A percentile compares a stretch with the other conserved stretches of the same genome.
Conservation (phyloP, 202 grass and related monocot species). For the Schoenoplectus triqueter region DNA sequence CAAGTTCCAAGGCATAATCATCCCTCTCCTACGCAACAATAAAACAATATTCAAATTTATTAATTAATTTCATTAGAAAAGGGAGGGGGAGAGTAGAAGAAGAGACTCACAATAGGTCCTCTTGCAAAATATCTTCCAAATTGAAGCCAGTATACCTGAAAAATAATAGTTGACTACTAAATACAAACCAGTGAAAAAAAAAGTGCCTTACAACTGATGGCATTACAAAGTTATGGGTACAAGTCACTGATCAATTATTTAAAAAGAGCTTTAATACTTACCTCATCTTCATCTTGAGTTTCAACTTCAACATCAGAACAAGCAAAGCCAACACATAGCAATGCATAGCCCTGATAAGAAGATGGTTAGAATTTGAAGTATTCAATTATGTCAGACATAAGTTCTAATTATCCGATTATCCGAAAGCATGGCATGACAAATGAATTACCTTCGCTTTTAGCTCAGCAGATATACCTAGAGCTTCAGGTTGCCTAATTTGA, state of each 20-base stretch:
- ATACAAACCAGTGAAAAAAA: background rate
- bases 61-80: background rate
- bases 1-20: conserved; percentile 89
- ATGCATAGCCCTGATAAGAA: conserved; percentile 80
- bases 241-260: background rate
- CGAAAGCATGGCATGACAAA: background rate
- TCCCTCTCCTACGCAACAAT: conserved; percentile 72
- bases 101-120: conserved; percentile 77
- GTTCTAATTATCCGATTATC: background rate
- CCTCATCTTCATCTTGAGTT: conserved; percentile 99
- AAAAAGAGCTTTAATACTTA: conserved; percentile 9
- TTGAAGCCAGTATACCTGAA: conserved; percentile 95
- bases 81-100: background rate
- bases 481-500: conserved; percentile 88
- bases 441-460: conserved; percentile 63
- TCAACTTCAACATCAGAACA: conserved; percentile 84
- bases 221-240: background rate
- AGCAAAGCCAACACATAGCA: conserved; percentile 91
- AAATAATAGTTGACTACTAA: background rate
- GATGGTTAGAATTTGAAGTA: background rate
- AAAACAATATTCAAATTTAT: background rate
- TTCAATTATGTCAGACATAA: background rate
- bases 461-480: conserved; percentile 93
- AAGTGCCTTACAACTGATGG: background rate
- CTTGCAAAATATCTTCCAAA: conserved; percentile 97